Base-by-base conservation (phyloP, 1,139 yeast genomes). In the Yamadazyma friedrichii region DNA sequence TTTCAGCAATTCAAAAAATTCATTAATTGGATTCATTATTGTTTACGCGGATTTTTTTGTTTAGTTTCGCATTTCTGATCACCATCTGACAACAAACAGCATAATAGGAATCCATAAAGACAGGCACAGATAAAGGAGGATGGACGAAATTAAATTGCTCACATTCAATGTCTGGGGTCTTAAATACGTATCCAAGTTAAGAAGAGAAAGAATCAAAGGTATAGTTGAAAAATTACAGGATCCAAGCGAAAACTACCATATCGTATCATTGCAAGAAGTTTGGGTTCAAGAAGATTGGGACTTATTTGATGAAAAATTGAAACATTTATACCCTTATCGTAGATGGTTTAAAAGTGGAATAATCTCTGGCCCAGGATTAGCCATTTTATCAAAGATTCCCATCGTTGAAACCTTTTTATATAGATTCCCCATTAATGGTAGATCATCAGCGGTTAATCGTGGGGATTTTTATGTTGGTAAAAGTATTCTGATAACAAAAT, bases 401-500 rank as follows among this genome's bases (percentile, higher is more conserved):
- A 88, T 93, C 27, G 81, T 76, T 39, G 79, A 82, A 25, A 80
- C 96, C 0, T 86, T 84, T 55, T 64, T 93, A 38, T 85, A 86
- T 56, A 67, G 96, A 33, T 93, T 88, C 57, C 95, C 97, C 1
- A 78, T 93, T 45, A 93, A 91, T 61, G 99, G 99, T 1, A 72
- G 96, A 38, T 95, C 98, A 1, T 81, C 91, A 30, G 98, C 98
- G 0, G 84, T 94, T 48, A 85, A 79, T 65, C 67, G 98, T 45
- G 99, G 99, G 24, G 99, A 93, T 61, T 93, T 97, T 96, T 88
- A 78, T 51, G 99, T 94, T 17, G 99, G 99, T 2, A 93, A 93
- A 59, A 78, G 94, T 17, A 78, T 89, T 15, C 87, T 95, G 0
- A 82, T 89, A 2, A 86, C 95, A 0, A 63, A 84, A 11, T 67